Conservation (phyloP, 1,284 basidiomycete species). For the Sporisorium scitamineum region DNA sequence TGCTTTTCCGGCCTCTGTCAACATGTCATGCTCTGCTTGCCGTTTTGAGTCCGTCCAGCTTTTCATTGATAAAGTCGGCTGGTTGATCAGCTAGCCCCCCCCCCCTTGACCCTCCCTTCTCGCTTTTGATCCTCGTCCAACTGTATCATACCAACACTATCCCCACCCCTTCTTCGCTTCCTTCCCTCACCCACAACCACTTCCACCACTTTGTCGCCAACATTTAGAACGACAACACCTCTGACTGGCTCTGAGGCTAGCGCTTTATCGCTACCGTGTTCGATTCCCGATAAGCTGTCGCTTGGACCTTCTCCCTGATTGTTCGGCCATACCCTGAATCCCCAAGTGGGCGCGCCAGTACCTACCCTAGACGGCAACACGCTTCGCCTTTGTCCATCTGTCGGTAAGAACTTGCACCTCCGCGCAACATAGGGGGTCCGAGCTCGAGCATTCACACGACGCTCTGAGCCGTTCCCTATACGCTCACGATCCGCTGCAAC, state of each 20-base stretch:
- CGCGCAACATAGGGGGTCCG: not conserved
- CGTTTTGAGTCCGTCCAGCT: not conserved
- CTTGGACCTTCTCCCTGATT: conserved; percentile 1
- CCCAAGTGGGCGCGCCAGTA: not conserved
- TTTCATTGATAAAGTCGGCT: conserved; percentile 6
- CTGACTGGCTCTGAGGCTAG: not conserved
- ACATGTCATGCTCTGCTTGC: not conserved
- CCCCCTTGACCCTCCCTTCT: not conserved
- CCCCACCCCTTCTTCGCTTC: not conserved
- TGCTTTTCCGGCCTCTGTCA: conserved; percentile 6
- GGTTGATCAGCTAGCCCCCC: not conserved
- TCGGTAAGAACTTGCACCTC: not conserved
- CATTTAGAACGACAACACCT: not conserved
- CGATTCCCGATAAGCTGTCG: not conserved
- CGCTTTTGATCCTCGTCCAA: not conserved
- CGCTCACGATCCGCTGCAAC: no score
- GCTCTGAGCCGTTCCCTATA: not conserved
- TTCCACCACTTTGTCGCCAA: no score
- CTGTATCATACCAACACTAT: conserved; percentile 3
- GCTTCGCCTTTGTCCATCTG: not conserved
- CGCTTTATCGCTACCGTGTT: not conserved
- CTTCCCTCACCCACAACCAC: not conserved
- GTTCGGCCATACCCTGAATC: not conserved
- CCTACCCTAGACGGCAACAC: not conserved
- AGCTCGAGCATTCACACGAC: conserved; percentile 1